phyloP scores from a whole-genome alignment of 139 green algal genomes.

The Tetraselmis striata region DNA sequence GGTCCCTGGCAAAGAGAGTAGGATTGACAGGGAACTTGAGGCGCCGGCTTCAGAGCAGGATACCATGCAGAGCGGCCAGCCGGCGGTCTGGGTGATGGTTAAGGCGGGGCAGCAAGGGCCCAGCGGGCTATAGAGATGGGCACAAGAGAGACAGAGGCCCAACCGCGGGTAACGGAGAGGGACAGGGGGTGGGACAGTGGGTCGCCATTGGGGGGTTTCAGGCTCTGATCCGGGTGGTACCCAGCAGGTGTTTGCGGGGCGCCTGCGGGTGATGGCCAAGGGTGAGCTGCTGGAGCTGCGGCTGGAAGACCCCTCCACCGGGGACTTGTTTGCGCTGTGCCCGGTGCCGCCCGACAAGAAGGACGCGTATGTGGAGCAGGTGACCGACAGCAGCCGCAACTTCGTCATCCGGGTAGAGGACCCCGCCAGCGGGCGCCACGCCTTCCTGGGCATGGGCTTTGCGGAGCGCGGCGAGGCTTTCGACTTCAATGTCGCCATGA shows the following conservation, averaged over 20 bases:
- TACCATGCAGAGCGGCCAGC: too few relatives aligned
- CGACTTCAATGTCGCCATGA: slow-evolving; percentile 77
- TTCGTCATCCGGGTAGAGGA: slow-evolving; percentile 76
- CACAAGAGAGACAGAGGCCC: too few relatives aligned
- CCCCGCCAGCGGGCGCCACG: slow-evolving; percentile 47
- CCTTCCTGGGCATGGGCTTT: slow-evolving; percentile 77
- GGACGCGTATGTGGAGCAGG: slow-evolving; percentile 50
- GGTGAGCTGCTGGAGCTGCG: slow-evolving; percentile 39
- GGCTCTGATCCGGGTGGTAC: too few relatives aligned
- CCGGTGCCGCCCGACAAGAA: slow-evolving; percentile 48
- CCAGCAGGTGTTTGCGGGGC: slow-evolving; percentile 44
- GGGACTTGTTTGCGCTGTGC: slow-evolving; percentile 66
- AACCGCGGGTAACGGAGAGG: too few relatives aligned
- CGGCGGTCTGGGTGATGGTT: too few relatives aligned
- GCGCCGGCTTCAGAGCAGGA: too few relatives aligned
- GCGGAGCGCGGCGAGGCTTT: slow-evolving; percentile 61
- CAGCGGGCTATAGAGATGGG: too few relatives aligned
- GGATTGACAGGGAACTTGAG: too few relatives aligned
- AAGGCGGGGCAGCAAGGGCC: too few relatives aligned
- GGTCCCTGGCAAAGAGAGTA: too few relatives aligned
- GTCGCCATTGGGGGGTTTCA: too few relatives aligned
- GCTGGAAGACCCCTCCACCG: slow-evolving; percentile 48
- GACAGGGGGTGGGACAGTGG: too few relatives aligned
- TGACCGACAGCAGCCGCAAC: slow-evolving; percentile 54
- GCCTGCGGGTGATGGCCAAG: slow-evolving; percentile 35